phyloP scores from a whole-genome alignment of 441 rosid genomes.

The Cnidoscolus chayamansa region DNA sequence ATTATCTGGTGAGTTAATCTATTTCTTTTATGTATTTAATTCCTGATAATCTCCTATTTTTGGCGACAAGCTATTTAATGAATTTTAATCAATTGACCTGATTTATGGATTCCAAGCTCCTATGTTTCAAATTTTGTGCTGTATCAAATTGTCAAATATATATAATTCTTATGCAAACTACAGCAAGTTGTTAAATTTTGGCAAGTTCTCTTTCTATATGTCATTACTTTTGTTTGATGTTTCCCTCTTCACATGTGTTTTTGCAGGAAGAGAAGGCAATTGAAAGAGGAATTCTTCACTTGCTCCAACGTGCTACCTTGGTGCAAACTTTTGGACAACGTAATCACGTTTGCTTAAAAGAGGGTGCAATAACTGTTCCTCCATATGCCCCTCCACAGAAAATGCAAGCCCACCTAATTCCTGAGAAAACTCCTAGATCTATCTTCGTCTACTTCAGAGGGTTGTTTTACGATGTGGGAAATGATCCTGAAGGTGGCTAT shows the following conservation, averaged over 20 bases:
- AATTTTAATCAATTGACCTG: constrained; percentile 16
- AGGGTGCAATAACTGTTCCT: constrained; percentile 83
- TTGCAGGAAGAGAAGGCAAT: constrained; percentile 90
- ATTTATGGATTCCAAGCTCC: constrained; percentile 5
- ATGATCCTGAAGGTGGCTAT: constrained; percentile 96
- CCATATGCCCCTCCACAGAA: constrained; percentile 97
- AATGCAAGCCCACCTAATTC: constrained; percentile 80
- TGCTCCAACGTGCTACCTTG: constrained; percentile 77
- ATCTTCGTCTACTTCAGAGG: constrained; percentile 95
- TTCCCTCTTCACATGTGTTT: constrained; percentile 18
- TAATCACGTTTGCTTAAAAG: constrained; percentile 82
- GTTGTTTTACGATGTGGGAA: constrained; percentile 83
- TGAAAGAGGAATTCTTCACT: constrained; percentile 75
- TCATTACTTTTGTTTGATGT: background rate
- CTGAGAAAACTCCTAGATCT: constrained; percentile 72
- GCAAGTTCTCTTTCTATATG: background rate
- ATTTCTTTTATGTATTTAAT: background rate
- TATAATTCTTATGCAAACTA: background rate
- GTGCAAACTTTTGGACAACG: constrained; percentile 94
- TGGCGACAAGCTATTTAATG: background rate
- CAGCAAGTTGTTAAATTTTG: background rate
- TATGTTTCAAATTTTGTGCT: background rate
- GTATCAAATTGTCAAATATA: constrained; percentile 5
- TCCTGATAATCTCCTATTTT: background rate
- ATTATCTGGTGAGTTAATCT: constrained; percentile 54